Evolutionary conservation across 129 eudicot genomes (phyloP).

Genomic region (Ambrosia trifida): DNA sequence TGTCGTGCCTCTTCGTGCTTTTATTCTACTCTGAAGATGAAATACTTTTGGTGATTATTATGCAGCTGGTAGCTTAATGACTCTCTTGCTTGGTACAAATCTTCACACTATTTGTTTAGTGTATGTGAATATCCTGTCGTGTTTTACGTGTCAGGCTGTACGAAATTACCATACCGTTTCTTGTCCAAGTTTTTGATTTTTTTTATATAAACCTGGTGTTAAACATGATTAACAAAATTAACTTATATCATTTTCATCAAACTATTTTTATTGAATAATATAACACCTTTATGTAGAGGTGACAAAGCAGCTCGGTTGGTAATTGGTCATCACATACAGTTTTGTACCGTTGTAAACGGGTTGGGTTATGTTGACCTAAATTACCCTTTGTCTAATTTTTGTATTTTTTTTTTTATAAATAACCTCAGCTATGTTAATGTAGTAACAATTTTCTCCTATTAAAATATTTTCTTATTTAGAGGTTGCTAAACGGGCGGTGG

Average conservation of each 20-base stretch:
- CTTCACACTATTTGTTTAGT: not conserved
- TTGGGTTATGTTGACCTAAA: too few relatives aligned
- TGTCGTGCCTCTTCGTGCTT: slow-evolving; percentile 70
- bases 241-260: too few relatives aligned
- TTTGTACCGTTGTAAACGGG: not conserved
- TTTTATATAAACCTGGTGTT: not conserved
- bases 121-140: too few relatives aligned
- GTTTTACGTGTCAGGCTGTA: not conserved
- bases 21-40: slow-evolving; percentile 71
- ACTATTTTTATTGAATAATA: not conserved
- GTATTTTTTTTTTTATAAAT: too few relatives aligned
- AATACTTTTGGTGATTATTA: slow-evolving; percentile 72
- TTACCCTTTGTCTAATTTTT: too few relatives aligned
- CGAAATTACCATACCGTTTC: not conserved
- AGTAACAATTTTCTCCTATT: not conserved
- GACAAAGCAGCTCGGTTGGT: not conserved
- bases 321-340: not conserved
- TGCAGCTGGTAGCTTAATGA: slow-evolving; percentile 62
- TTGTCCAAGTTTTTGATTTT: not conserved
- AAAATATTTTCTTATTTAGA: not conserved
- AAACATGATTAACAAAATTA: not conserved
- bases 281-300: not conserved
- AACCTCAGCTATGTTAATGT: not conserved
- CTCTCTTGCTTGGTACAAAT: slow-evolving; percentile 63
- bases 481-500: not conserved